These are phyloP conservation scores for Hortiboletus flavorubellus DNA, from an alignment of 768 basidiomycete species.

Conservation along the genomic window DNA sequence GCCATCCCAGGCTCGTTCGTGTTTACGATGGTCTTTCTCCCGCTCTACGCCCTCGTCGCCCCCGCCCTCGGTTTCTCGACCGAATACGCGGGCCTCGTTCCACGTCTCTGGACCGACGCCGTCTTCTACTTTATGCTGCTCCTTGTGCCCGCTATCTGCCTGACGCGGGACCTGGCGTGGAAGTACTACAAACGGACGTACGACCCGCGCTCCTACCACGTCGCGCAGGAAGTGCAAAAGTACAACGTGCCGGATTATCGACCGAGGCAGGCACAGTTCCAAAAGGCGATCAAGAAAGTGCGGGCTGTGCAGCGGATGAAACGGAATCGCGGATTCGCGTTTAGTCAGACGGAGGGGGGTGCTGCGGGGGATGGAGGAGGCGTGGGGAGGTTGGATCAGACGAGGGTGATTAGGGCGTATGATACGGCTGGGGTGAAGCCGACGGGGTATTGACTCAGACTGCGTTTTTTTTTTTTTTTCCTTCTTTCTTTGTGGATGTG, in stretches of 20 bases:
- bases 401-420: conserved; percentile 79
- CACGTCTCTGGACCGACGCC: conserved; percentile 81
- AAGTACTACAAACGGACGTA: conserved; percentile 97
- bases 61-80: conserved; percentile 86
- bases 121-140: conserved; percentile 90
- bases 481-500: no score
- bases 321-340: conserved; percentile 89
- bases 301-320: no score
- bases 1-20: conserved; percentile 97
- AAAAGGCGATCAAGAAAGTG: no score
- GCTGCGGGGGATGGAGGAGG: conserved; percentile 24
- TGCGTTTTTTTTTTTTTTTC: no score
- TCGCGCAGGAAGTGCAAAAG: no score
- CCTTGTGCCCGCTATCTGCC: conserved; percentile 79
- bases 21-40: conserved; percentile 85
- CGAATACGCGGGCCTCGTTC: conserved; percentile 88
- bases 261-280: no score
- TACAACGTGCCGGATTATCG: no score
- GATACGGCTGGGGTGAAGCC: no score
- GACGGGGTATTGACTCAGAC: conserved; percentile 55
- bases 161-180: conserved; percentile 90
- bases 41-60: conserved; percentile 47
- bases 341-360: conserved; percentile 92
- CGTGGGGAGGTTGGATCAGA: conserved; percentile 67
- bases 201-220: conserved; percentile 55